Conservation (phyloP, 1,139 yeast species). For the Zygosaccharomyces sapae region DNA sequence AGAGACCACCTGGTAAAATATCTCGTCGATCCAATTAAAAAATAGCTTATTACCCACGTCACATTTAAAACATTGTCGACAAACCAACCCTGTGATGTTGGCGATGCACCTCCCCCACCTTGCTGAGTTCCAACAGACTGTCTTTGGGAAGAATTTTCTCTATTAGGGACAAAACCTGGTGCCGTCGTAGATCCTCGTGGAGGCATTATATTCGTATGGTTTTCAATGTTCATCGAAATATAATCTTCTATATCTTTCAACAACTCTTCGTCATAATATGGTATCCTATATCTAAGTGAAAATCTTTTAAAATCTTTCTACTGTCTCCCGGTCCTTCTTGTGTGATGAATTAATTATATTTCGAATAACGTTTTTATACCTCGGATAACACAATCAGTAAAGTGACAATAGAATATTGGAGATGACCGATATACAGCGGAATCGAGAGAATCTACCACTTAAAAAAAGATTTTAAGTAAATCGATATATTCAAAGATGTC, state of each 20-base stretch:
- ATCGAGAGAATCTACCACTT: no score
- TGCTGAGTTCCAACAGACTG: conserved; percentile 2
- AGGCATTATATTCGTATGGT: conserved; percentile 4
- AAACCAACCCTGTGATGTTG: conserved; percentile 14
- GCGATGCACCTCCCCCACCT: conserved; percentile 4
- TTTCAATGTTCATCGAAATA: conserved; percentile 12
- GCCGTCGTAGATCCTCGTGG: neutral
- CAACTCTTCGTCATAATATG: neutral
- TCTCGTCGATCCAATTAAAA: conserved; percentile 13
- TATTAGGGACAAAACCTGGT: conserved; percentile 2
- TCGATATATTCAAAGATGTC: no score
- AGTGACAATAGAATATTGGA: no score
- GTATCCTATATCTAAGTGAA: neutral
- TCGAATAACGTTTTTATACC: no score
- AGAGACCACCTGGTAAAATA: conserved; percentile 13
- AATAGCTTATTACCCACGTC: conserved; percentile 15
- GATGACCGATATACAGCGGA: no score
- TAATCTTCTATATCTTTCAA: neutral
- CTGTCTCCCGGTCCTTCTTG: neutral
- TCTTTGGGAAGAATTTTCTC: conserved; percentile 6
- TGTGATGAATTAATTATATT: no score
- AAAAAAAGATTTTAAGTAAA: no score
- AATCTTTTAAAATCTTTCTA: neutral
- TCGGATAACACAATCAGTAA: no score
- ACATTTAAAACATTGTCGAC: conserved; percentile 11